Evolutionary conservation across 345 rosid genomes (phyloP), one percentile per base, ranked within the genome.

Genomic region (Heritiera fomes): DNA sequence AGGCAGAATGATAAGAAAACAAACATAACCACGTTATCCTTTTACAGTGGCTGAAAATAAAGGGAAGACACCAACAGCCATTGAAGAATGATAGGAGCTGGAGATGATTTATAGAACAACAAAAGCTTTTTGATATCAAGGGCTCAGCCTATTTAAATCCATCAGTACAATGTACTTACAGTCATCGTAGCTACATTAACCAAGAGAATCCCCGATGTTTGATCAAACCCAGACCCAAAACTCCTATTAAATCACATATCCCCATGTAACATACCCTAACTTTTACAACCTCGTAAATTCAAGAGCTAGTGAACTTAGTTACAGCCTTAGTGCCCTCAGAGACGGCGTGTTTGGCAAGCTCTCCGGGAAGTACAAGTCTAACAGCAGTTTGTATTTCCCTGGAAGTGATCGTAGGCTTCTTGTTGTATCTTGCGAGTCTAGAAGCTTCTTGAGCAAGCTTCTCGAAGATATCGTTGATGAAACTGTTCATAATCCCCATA

Each of bases 321-420:
- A 91, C 96, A 2, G 93, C 96, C 86, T 91, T 91, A 0, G 96
- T 91, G 2, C 96, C 96, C 80, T 92, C 94, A 4, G 94, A 92
- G 3, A 90, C 92, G 7, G 97, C 97, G 60, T 92, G 94, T 83
- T 92, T 92, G 7, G 97, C 94, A 3, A 92, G 85, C 79, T 92
- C 97, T n/a, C 93, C 94, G 0, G 91, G 93, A 2, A 90, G 85
- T 1, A 92, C 97, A 28, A 92, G 88, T 23, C 92, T 84, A 43
- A 92, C 94, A 1, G 94, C 96, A 0, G 94, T 91, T 83, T 91
- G 94, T 55, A 91, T 90, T 83, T 91, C 94, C 62, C 94, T 79
- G 5, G 94, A 90, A 1, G 93, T 91, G 8, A 91, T 91, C 23
- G 92, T 91, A 0, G 94, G 95, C 59, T 91, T 91, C 88, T 93